Base-by-base conservation (phyloP, 2,329 filamentous ascomycete species). In the Aquanectria penicillioides region DNA sequence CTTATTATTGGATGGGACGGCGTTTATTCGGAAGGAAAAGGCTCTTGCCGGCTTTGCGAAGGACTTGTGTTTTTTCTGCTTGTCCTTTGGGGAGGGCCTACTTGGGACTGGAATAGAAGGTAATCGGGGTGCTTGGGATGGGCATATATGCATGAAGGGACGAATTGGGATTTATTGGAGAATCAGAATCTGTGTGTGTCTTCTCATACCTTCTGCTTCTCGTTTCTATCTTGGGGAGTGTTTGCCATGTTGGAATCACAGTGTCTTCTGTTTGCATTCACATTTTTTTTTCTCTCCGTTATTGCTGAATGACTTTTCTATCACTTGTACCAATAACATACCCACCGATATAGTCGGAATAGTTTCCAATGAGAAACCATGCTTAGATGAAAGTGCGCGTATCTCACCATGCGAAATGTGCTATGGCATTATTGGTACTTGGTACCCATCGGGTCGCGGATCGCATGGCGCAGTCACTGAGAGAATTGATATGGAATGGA, bases 111-210 rank as follows among this genome's bases (percentile, higher is more conserved):
- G 64, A 57, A 41, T 67, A 59, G 58, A 66, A 53, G 46, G 62
- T 44, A 53, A 44, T 54, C 34, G 59, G 57, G 57, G 36, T 56
- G 44, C 51, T 56, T 28, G 37, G 55, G 54, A 53, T 54, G 43
- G 55, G 59, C 55, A 65, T 57, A n/a, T n/a, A 64, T 54, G 58
- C 61, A 68, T 62, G 50, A 67, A 52, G 67, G 62, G 57, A 61
- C 51, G 65, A 62, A 41, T 57, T 62, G 50, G 57, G 61, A 65
- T 58, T 51, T 44, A 52, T 58, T 57, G 26, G 29, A 37, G 49
- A 57, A 51, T 34, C 41, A 54, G 58, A 58, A 58, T 47, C 47
- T 36, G 41, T 41, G 38, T 43, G 46, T 37, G n/a, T 50, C 34
- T 53, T 33, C 57, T 62, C 38, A 59, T 54, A 59, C 54, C 50